Conservation (phyloP, 371 early-diverging fungal genomes). For the Rhizopus stolonifer region DNA sequence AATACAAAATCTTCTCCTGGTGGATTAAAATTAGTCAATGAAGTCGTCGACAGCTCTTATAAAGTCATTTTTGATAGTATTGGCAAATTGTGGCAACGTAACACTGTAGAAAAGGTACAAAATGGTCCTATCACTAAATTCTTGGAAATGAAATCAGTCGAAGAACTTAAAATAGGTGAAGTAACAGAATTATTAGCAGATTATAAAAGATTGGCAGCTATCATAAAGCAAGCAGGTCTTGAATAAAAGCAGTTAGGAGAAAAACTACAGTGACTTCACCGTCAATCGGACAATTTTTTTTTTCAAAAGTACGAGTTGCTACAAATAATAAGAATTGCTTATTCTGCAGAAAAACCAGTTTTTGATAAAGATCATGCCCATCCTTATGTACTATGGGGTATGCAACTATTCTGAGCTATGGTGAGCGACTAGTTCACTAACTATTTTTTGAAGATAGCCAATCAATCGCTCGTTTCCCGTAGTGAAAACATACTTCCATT, state of each 20-base stretch:
- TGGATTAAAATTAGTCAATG: constrained; percentile 43
- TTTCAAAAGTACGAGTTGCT: no score
- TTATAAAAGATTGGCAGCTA: constrained; percentile 36
- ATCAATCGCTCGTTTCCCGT: no score
- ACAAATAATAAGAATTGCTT: no score
- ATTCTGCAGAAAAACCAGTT: no score
- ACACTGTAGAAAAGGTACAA: constrained; percentile 14
- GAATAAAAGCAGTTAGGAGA: constrained; percentile 10
- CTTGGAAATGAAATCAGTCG: constrained; percentile 31
- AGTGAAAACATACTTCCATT: no score
- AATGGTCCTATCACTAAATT: constrained; percentile 27
- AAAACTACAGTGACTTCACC: no score
- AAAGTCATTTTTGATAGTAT: constrained; percentile 42
- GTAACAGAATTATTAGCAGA: constrained; percentile 31
- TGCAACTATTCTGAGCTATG: no score
- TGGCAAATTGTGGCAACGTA: constrained; percentile 48
- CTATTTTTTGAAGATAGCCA: no score
- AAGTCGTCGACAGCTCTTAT: constrained; percentile 46
- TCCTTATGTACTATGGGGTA: no score
- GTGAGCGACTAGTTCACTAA: no score
- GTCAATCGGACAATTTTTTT: no score
- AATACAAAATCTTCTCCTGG: constrained; percentile 6
- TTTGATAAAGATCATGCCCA: no score
- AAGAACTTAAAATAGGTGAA: constrained; percentile 31
- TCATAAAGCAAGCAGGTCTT: constrained; percentile 33